These are phyloP conservation scores for Colletotrichum navitas DNA, from an alignment of 2,329 filamentous ascomycete species.

Conservation along the genomic window DNA sequence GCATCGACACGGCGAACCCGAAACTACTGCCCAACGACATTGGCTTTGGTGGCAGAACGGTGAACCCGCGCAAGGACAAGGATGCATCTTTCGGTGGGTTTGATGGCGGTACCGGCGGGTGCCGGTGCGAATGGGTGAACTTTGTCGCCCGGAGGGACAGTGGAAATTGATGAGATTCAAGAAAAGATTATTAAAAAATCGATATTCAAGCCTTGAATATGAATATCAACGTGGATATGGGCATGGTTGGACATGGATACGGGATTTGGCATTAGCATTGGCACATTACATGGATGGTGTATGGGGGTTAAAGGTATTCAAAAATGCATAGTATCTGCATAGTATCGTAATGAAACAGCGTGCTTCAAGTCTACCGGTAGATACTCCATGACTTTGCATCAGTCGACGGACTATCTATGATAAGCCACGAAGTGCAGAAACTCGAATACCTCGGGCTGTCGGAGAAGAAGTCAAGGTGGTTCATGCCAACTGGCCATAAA, in stretches of 20 bases:
- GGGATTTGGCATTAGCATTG: slow-evolving; percentile 12
- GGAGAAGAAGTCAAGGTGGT: background rate
- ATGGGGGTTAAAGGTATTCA: background rate
- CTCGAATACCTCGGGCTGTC: background rate
- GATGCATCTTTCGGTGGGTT: slow-evolving; percentile 68
- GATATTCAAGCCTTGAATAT: background rate
- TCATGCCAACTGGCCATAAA: background rate
- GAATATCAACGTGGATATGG: slow-evolving; percentile 9
- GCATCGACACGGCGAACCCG: slow-evolving; percentile 58
- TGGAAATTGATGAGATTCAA: slow-evolving; percentile 1
- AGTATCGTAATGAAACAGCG: slow-evolving; percentile 16
- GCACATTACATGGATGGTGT: slow-evolving; percentile 8
- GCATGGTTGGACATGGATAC: slow-evolving; percentile 19
- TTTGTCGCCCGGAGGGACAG: slow-evolving; percentile 51
- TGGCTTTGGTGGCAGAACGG: slow-evolving; percentile 61
- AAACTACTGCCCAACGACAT: slow-evolving; percentile 64
- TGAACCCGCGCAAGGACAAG: slow-evolving; percentile 63
- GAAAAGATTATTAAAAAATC: background rate
- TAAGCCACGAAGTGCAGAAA: background rate
- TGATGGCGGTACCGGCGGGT: slow-evolving; percentile 74
- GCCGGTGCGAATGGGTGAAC: slow-evolving; percentile 72
- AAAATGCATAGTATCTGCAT: slow-evolving; percentile 28
- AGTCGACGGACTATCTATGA: background rate
- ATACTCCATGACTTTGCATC: background rate
- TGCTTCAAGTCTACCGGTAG: background rate